Evolutionary conservation across 2,329 filamentous ascomycete genomes (phyloP).

Genomic region (Camptophora hylomeconis): DNA sequence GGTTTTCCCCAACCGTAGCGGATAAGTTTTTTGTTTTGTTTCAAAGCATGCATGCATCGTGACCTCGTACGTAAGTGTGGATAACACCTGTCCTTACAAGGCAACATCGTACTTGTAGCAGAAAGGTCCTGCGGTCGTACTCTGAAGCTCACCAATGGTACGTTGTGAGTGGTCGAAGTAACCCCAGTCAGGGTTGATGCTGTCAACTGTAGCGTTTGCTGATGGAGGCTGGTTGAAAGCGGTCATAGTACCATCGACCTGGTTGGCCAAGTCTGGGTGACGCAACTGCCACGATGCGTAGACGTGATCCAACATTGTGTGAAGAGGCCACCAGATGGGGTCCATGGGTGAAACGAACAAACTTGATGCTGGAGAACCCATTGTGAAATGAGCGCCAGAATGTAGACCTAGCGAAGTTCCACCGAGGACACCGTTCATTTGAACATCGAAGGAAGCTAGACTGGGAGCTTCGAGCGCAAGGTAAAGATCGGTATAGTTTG

Average conservation of each 20-base stretch:
- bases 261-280: conserved; percentile 13
- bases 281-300: conserved; percentile 17
- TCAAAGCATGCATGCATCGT: no score
- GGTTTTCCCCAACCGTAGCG: no score
- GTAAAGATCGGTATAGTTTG: conserved; percentile 12
- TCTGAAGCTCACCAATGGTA: conserved; percentile 14
- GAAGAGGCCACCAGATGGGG: conserved; percentile 17
- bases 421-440: conserved; percentile 15
- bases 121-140: conserved; percentile 17
- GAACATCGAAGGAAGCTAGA: conserved; percentile 8
- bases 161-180: conserved; percentile 10
- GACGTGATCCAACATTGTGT: conserved; percentile 16
- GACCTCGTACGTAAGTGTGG: no score
- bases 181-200: conserved; percentile 11
- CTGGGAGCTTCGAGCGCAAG: conserved; percentile 9
- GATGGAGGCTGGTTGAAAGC: conserved; percentile 15
- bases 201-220: conserved; percentile 16
- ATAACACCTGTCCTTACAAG: no score
- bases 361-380: conserved; percentile 14
- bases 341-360: conserved; percentile 17
- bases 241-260: conserved; percentile 14
- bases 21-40: no score
- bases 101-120: conserved; percentile 18
- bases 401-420: conserved; percentile 14
- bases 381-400: conserved; percentile 17